Conservation (phyloP, 1,139 yeast species). For the Wickerhamiella pararugosa region DNA sequence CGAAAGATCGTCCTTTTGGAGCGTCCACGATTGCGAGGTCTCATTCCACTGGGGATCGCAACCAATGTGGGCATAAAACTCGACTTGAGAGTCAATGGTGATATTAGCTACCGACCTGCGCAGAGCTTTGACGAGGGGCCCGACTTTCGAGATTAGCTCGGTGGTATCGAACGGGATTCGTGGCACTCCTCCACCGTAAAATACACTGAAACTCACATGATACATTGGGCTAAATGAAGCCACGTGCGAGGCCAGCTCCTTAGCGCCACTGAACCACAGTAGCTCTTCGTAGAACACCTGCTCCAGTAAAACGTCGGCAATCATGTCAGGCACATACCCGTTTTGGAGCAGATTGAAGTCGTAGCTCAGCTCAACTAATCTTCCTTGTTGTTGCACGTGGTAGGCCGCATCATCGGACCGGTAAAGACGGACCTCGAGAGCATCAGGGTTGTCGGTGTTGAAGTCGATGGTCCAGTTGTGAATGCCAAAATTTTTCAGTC, state of each 20-base stretch:
- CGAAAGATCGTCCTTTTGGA: slow-evolving; percentile 33
- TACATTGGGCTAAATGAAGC: slow-evolving; percentile 47
- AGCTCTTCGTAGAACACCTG: slow-evolving; percentile 40
- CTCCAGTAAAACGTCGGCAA: slow-evolving; percentile 42
- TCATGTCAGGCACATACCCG: slow-evolving; percentile 46
- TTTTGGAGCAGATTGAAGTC: slow-evolving; percentile 34
- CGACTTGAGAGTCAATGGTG: slow-evolving; percentile 65
- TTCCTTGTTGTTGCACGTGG: slow-evolving; percentile 24
- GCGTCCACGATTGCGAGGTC: slow-evolving; percentile 1
- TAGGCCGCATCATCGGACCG: slow-evolving; percentile 22
- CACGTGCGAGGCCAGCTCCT: slow-evolving; percentile 13
- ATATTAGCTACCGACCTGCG: slow-evolving; percentile 47
- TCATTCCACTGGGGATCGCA: slow-evolving; percentile 19
- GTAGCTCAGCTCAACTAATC: slow-evolving; percentile 35
- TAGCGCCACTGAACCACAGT: slow-evolving; percentile 17
- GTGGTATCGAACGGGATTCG: slow-evolving; percentile 46
- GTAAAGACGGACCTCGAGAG: slow-evolving; percentile 21
- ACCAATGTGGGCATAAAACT: slow-evolving; percentile 42
- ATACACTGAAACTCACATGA: slow-evolving; percentile 51
- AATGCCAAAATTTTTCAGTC: slow-evolving; percentile 17
- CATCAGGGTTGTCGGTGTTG: slow-evolving; percentile 18
- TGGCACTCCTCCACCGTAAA: slow-evolving; percentile 37
- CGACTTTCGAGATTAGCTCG: slow-evolving; percentile 28
- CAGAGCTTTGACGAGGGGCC: slow-evolving; percentile 31
- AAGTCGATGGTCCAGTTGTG: slow-evolving; percentile 20